These are phyloP conservation scores for Erodium texanum DNA, from an alignment of 441 rosid genomes.

Conservation along the genomic window DNA sequence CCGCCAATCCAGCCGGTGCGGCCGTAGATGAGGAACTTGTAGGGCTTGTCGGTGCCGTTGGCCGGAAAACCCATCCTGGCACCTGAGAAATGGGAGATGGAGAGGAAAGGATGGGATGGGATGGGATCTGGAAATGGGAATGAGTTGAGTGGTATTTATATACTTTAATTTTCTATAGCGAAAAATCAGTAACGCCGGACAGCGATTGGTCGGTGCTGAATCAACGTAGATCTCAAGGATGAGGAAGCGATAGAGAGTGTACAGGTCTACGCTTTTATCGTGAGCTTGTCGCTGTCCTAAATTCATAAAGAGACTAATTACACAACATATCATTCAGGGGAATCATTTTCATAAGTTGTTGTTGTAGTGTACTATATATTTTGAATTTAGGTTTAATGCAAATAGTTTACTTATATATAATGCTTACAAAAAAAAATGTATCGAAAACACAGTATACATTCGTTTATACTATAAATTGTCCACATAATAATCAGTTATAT, in stretches of 20 bases:
- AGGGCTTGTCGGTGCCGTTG: constrained; percentile 35
- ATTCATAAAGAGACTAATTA: too few species aligned
- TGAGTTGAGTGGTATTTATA: background rate
- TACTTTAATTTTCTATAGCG: background rate
- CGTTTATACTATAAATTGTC: too few species aligned
- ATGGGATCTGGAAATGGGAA: background rate
- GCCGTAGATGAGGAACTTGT: constrained; percentile 82
- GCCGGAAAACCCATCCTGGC: constrained; percentile 49
- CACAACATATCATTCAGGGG: too few species aligned
- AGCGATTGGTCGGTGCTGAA: constrained; percentile 13
- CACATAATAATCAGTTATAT: too few species aligned
- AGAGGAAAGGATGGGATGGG: constrained; percentile 2
- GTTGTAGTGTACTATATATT: too few species aligned
- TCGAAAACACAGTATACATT: too few species aligned
- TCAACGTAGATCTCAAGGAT: background rate
- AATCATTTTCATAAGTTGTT: too few species aligned
- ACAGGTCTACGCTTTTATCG: background rate
- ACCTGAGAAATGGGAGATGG: background rate
- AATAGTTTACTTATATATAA: too few species aligned
- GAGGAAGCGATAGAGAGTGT: background rate
- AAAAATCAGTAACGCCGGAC: constrained; percentile 4
- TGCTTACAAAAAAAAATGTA: too few species aligned
- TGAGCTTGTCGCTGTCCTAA: background rate
- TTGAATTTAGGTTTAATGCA: too few species aligned
- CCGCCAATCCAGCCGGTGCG: constrained; percentile 95